Percentiles rank a stretch among this genome's conserved stretches.
These are phyloP conservation scores for Dillenia turbinata DNA, from an alignment of 164 flowering plant species.

Conservation along the genomic window DNA sequence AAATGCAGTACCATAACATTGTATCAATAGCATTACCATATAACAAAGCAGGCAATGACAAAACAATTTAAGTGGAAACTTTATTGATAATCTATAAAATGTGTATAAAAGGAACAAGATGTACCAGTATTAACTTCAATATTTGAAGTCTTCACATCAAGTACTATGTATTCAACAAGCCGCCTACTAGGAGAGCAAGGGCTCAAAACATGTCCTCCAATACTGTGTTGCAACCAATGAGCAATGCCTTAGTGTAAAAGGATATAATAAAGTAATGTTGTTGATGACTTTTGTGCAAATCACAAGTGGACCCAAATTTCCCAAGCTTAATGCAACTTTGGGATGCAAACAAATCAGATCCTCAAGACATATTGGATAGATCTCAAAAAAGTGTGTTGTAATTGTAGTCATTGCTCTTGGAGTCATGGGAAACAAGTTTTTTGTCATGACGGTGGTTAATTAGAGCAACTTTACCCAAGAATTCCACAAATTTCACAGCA, in stretches of 20 bases:
- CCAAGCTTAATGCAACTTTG: slow-evolving; percentile 40
- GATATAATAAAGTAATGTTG: slow-evolving; percentile 50
- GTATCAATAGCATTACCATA: too few species aligned
- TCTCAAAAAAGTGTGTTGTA: slow-evolving; percentile 57
- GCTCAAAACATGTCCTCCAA: slow-evolving; percentile 44
- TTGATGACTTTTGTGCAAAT: slow-evolving; percentile 59
- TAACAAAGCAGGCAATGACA: too few species aligned
- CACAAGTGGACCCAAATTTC: slow-evolving; percentile 64
- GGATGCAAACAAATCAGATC: slow-evolving; percentile 63
- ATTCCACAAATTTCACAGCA: slow-evolving; percentile 49
- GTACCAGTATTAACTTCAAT: slow-evolving; percentile 33
- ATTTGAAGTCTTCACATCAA: slow-evolving; percentile 37
- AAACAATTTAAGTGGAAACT: too few species aligned
- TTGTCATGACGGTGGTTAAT: slow-evolving; percentile 39
- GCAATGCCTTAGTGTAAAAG: slow-evolving; percentile 46
- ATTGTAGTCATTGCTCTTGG: slow-evolving; percentile 48
- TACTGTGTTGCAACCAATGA: slow-evolving; percentile 59
- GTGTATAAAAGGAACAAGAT: too few species aligned
- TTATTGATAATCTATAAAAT: too few species aligned
- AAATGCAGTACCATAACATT: too few species aligned
- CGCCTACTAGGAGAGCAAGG: slow-evolving; percentile 53
- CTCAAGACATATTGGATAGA: slow-evolving; percentile 61
- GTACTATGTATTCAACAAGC: slow-evolving; percentile 57
- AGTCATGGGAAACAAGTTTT: slow-evolving; percentile 57
- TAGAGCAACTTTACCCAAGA: slow-evolving; percentile 51